Evolutionary conservation across 768 basidiomycete genomes (phyloP).

Genomic region (Lactarius pseudohatsudake): DNA sequence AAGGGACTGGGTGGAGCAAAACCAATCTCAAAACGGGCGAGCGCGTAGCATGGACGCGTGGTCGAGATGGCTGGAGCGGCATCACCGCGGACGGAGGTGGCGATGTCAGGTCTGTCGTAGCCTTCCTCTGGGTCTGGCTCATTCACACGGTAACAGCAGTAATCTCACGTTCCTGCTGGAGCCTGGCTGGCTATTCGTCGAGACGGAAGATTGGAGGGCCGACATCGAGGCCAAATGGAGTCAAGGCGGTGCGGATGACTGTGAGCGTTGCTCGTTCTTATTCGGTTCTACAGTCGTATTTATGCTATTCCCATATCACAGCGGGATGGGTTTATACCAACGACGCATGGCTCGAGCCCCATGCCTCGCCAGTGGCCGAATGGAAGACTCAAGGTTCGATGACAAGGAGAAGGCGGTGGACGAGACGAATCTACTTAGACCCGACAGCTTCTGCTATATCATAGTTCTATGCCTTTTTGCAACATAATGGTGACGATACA

Average conservation of each 20-base stretch:
- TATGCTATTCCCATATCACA: slow-evolving; percentile 30
- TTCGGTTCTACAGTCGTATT: slow-evolving; percentile 22
- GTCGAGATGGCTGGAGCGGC: slow-evolving; percentile 69
- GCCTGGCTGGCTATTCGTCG: slow-evolving; percentile 70
- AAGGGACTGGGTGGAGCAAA: slow-evolving; percentile 41
- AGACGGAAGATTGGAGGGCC: slow-evolving; percentile 74
- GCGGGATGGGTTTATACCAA: slow-evolving; percentile 85
- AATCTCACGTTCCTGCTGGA: slow-evolving; percentile 79
- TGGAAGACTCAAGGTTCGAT: slow-evolving; percentile 47
- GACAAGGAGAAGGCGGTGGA: slow-evolving; percentile 70
- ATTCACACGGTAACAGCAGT: slow-evolving; percentile 49
- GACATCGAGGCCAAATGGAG: slow-evolving; percentile 64
- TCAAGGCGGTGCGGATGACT: slow-evolving; percentile 38
- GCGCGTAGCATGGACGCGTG: slow-evolving; percentile 66
- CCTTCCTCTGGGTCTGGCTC: slow-evolving; percentile 11
- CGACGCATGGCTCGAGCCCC: slow-evolving; percentile 65
- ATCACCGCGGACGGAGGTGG: slow-evolving; percentile 46
- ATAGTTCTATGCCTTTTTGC: not conserved
- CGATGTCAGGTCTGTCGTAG: slow-evolving; percentile 59
- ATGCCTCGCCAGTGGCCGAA: slow-evolving; percentile 41
- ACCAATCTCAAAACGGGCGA: slow-evolving; percentile 43
- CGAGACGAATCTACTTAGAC: slow-evolving; percentile 57
- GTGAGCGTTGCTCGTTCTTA: slow-evolving; percentile 31
- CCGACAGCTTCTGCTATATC: not conserved
- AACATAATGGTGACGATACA: not conserved